Conservation (phyloP, 1,284 basidiomycete species). For the Rhodotorula sp. region DNA sequence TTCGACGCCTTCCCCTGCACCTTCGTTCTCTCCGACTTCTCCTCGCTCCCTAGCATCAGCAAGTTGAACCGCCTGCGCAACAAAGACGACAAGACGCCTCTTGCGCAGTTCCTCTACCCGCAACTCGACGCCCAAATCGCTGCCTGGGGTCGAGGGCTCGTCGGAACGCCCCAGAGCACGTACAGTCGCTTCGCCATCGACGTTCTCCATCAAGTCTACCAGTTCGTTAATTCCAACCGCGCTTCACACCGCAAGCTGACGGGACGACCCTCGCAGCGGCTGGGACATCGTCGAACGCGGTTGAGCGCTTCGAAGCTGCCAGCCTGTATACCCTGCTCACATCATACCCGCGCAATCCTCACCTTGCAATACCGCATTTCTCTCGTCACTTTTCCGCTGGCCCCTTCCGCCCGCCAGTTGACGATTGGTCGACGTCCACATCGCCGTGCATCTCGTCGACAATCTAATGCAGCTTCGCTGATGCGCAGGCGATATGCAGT, state of each 20-base stretch:
- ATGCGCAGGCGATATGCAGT: too few species aligned
- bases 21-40: constrained; percentile 65
- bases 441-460: too few species aligned
- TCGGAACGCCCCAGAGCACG: constrained; percentile 68
- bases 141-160: constrained; percentile 59
- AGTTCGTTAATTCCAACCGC: constrained; percentile 42
- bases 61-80: constrained; percentile 55
- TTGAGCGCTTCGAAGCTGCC: neutral
- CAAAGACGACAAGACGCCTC: constrained; percentile 57
- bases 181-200: constrained; percentile 68
- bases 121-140: constrained; percentile 69
- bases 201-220: constrained; percentile 63
- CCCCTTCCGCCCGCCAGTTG: too few species aligned
- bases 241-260: neutral
- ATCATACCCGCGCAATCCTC: neutral
- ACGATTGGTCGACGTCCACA: too few species aligned
- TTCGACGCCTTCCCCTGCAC: constrained; percentile 65
- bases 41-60: constrained; percentile 37
- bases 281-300: constrained; percentile 39
- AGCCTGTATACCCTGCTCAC: too few species aligned
- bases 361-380: neutral
- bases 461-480: too few species aligned
- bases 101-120: constrained; percentile 60
- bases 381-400: too few species aligned
- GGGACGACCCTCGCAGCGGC: constrained; percentile 4